These are phyloP conservation scores for Biscogniauxia marginata DNA, from an alignment of 2,329 filamentous ascomycete species.

Conservation along the genomic window DNA sequence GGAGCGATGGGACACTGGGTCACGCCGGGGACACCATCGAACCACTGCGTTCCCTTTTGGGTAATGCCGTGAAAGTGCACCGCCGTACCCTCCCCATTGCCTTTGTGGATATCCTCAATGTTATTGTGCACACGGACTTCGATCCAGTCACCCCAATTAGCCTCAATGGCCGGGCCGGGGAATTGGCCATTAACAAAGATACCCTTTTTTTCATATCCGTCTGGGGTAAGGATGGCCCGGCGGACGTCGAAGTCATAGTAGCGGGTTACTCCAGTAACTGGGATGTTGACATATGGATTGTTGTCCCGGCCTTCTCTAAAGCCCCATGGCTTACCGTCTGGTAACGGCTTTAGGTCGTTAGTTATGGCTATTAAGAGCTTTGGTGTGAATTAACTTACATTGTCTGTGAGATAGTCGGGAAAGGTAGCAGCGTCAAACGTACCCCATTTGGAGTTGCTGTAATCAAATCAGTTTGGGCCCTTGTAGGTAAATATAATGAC, in stretches of 20 bases:
- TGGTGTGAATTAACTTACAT: not conserved
- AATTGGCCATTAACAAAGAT: slow-evolving; percentile 45
- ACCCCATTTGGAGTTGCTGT: slow-evolving; percentile 1
- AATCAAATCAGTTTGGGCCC: not conserved
- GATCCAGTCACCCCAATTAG: slow-evolving; percentile 40
- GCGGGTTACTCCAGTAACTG: slow-evolving; percentile 1
- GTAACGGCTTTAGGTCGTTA: not conserved
- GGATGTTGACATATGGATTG: not conserved
- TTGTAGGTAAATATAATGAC: not conserved
- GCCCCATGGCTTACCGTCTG: not conserved
- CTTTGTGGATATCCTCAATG: slow-evolving; percentile 55
- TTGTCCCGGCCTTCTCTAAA: not conserved
- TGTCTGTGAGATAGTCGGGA: not conserved
- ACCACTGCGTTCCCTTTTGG: slow-evolving; percentile 61
- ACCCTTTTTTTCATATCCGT: not conserved
- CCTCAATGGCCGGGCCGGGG: slow-evolving; percentile 49
- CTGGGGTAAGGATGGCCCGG: not conserved
- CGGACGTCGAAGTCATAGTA: slow-evolving; percentile 4
- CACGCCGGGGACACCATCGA: slow-evolving; percentile 64
- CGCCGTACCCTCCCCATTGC: slow-evolving; percentile 46
- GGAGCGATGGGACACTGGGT: slow-evolving; percentile 61
- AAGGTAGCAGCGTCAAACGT: not conserved
- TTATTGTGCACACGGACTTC: slow-evolving; percentile 45
- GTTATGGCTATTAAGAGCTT: not conserved
- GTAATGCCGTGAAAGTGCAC: slow-evolving; percentile 70